Conservation (phyloP, 2,329 filamentous ascomycete genomes). For the Monilinia vaccinii-corymbosi region DNA sequence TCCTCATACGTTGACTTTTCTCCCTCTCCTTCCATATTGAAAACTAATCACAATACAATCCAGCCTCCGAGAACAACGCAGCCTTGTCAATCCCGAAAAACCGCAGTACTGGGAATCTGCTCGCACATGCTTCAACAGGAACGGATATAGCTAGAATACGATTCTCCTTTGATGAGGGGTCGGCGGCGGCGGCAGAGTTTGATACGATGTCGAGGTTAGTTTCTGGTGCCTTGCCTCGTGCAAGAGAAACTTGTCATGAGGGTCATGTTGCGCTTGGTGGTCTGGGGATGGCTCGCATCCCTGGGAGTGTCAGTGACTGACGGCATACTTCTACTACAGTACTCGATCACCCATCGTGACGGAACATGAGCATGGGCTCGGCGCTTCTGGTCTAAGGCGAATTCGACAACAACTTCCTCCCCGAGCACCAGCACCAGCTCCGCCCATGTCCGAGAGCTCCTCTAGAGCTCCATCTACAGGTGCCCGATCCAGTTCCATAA, state of each 20-base stretch:
- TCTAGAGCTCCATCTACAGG: slow-evolving; percentile 50
- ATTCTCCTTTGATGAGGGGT: slow-evolving; percentile 68
- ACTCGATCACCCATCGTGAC: slow-evolving; percentile 69
- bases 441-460: slow-evolving; percentile 55
- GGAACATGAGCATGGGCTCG: slow-evolving; percentile 81
- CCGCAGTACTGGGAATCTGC: slow-evolving; percentile 54
- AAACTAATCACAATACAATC: slow-evolving; percentile 11
- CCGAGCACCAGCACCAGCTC: slow-evolving; percentile 53
- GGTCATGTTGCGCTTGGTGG: neutral
- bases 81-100: slow-evolving; percentile 48
- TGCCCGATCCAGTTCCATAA: slow-evolving; percentile 63
- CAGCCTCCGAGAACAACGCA: slow-evolving; percentile 23
- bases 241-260: neutral
- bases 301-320: slow-evolving; percentile 15
- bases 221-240: neutral
- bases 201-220: slow-evolving; percentile 68
- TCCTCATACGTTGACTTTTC: neutral
- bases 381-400: slow-evolving; percentile 77
- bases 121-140: slow-evolving; percentile 31
- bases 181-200: slow-evolving; percentile 44
- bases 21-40: neutral
- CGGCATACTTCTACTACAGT: slow-evolving; percentile 15
- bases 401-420: slow-evolving; percentile 80
- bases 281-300: neutral
- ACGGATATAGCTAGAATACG: slow-evolving; percentile 49